A percentile compares a stretch with the other conserved stretches of the same genome.
Evolutionary conservation across 2,329 filamentous ascomycete genomes (phyloP).

Genomic region (Botrytis porri): DNA sequence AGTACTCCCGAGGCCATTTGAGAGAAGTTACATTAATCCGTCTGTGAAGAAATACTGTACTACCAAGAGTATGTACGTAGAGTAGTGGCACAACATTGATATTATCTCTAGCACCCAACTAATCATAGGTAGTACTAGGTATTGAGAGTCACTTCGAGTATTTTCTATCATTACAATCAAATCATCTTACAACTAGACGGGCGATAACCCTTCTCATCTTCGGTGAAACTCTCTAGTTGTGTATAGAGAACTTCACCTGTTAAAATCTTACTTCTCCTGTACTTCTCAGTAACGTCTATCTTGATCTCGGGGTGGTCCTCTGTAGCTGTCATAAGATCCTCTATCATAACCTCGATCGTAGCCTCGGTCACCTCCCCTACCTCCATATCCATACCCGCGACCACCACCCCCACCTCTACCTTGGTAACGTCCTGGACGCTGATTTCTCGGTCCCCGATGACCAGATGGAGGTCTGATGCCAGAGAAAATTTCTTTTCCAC

Average conservation of each 20-base stretch:
- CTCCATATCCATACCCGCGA: conserved; percentile 6
- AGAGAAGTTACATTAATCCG: background rate
- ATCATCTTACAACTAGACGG: background rate
- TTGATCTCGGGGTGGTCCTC: conserved; percentile 15
- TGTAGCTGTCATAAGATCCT: conserved; percentile 12
- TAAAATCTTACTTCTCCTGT: background rate
- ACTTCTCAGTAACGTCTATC: conserved; percentile 18
- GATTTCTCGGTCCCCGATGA: conserved; percentile 35
- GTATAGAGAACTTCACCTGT: background rate
- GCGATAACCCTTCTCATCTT: background rate
- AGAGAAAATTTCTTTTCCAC: conserved; percentile 67
- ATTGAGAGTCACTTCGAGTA: background rate
- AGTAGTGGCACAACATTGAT: background rate
- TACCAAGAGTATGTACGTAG: background rate
- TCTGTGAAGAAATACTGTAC: background rate
- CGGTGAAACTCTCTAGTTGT: background rate
- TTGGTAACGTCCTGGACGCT: background rate
- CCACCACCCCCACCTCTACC: conserved; percentile 2
- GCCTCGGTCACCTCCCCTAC: conserved; percentile 15
- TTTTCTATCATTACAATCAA: background rate
- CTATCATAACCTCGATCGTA: conserved; percentile 19
- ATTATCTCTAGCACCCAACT: background rate
- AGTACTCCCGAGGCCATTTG: too few species aligned
- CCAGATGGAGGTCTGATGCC: conserved; percentile 57
- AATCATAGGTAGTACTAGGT: background rate